Evolutionary conservation across 257 asterid species (phyloP), one percentile per base, ranked within the genome.

Genomic region (Nicotiana attenuata): DNA sequence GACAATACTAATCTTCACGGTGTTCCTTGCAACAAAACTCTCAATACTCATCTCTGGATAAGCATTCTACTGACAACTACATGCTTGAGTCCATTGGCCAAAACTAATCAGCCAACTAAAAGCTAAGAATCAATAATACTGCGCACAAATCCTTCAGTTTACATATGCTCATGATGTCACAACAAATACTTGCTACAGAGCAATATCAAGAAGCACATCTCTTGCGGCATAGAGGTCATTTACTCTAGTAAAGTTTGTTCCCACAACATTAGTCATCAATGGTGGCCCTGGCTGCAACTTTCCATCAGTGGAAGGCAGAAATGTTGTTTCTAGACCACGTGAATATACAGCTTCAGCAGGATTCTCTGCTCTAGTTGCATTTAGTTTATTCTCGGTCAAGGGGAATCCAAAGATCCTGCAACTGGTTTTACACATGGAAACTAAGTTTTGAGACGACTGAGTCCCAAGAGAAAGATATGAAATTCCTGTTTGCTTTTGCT

Each of bases 361-460:
- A 77, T 31, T 63, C 59, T 85, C 91, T n/a, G 33, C 89, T 69
- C 80, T 84, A 20, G 77, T 65, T 6, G 89, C 33, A 31, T 83
- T 52, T 33, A 79, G 65, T 79, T 83, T 87, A 11, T 92, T 97
- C 86, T 94, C 98, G 0, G 94, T 90, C 83, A 96, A 84, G 13
- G 99, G 88, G 82, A 96, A 96, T 5, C 99, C 99, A 55, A 96
- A 96, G 68, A 96, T 89, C 88, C 95, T 86, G 93, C 97, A 92
- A 76, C 94, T 84, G 57, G 76, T 89, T 78, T 89, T 88, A 85
- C 93, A 89, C 81, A 81, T 83, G 4, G 97, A 85, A 61, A 81
- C 90, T 20, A 89, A 79, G 19, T 78, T 87, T 79, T 79, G 86
- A 52, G 91, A 78, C 16, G 93, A 85, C 76, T 89, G 94, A 73